Base-by-base conservation (phyloP, 1,284 basidiomycete species). In the Pseudozyma hubeiensis region DNA sequence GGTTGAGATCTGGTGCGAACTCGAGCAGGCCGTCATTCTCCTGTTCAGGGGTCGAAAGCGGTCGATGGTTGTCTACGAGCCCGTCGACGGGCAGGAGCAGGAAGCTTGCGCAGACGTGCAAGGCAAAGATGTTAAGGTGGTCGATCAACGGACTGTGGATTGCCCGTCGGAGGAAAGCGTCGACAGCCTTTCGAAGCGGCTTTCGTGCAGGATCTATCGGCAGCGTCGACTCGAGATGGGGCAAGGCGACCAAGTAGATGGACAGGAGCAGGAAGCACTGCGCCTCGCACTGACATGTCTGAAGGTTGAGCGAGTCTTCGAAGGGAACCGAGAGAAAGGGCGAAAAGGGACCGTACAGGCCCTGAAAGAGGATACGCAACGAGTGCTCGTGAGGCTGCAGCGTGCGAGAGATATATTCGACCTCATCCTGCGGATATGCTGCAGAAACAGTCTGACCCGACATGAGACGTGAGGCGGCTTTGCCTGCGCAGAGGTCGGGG, bases 301-400 rank as follows among this genome's bases (percentile, higher is more conserved):
- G 40, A 5, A 74, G 58, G 7, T 14, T 45, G 39, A 68, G 57
- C 44, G 70, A 62, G 33, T 59, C 60, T 17, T 59, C 53, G 29
- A 74, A 59, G 1, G 70, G 70, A 5, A 35, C 55, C 13, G 70
- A 68, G 47, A 74, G 70, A 51, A 68, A 68, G 11, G 70, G 70
- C 30, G 64, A 54, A 29, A 64, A 74, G 14, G 65, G 34, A 8
- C 48, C 59, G 52, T 74, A 74, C 16, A 74, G 29, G 30, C 70
- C 70, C 7, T 68, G 64, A 48, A 73, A 74, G 31, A 64, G 49
- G 39, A 50, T 58, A 7, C 46, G 45, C 9, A 74, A 41, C 7
- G 55, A 48, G 2, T 33, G 30, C 46, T 74, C 70, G 49, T 64
- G 51, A 5, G 70, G 58, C 19, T 57, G 61, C 6, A 74, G 41